A percentile compares a stretch with the other conserved stretches of the same genome.
Evolutionary conservation across 2,329 filamentous ascomycete genomes (phyloP).

Genomic region (Emmonsia crescens): DNA sequence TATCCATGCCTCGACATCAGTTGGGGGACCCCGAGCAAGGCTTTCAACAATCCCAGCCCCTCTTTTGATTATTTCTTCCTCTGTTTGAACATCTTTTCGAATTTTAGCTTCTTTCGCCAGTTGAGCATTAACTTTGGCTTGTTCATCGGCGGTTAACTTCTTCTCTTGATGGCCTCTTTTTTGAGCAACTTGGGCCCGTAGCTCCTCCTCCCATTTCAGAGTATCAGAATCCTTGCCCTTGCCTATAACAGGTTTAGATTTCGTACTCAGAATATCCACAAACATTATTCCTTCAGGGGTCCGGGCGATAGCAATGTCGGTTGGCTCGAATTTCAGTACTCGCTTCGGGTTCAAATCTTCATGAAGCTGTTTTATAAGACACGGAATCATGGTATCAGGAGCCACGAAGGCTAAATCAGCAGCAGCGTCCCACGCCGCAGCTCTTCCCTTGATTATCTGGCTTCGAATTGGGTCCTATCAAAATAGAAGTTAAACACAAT

Average conservation of each 20-base stretch:
- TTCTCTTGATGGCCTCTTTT: constrained; percentile 79
- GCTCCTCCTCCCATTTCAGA: constrained; percentile 91
- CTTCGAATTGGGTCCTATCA: constrained; percentile 26
- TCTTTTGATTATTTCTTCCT: constrained; percentile 62
- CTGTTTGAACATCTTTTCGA: constrained; percentile 56
- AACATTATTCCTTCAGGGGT: constrained; percentile 83
- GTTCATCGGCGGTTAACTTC: constrained; percentile 83
- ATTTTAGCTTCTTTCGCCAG: constrained; percentile 77
- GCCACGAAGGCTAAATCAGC: constrained; percentile 91
- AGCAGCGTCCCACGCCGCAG: constrained; percentile 71
- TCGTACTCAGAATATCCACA: constrained; percentile 81
- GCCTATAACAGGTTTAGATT: constrained; percentile 58
- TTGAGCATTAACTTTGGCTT: constrained; percentile 81
- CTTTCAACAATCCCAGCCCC: constrained; percentile 78
- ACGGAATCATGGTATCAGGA: constrained; percentile 66
- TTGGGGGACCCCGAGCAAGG: constrained; percentile 78
- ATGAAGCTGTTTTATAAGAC: constrained; percentile 62
- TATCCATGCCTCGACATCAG: constrained; percentile 80
- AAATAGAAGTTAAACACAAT: constrained; percentile 10
- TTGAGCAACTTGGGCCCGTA: constrained; percentile 73
- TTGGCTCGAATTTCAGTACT: constrained; percentile 63
- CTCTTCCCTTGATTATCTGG: constrained; percentile 34
- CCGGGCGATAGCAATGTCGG: constrained; percentile 85
- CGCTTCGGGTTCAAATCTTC: constrained; percentile 61
- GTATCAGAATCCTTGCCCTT: constrained; percentile 95